phyloP scores from a whole-genome alignment of 1,139 yeast species.

The Yamadazyma blattariae region DNA sequence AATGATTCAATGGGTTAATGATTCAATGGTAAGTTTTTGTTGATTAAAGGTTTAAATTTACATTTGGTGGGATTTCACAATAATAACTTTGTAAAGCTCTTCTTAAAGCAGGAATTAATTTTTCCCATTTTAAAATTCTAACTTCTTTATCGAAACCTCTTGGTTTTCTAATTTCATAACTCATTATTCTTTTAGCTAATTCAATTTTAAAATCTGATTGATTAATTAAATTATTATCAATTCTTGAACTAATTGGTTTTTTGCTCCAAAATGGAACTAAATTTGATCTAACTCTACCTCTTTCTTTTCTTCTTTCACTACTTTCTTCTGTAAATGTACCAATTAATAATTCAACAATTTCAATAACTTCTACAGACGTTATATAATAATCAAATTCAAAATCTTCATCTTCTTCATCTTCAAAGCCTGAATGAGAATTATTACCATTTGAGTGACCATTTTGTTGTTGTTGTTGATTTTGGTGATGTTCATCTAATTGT shows the following conservation, averaged over 20 bases:
- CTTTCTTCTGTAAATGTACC: slow-evolving; percentile 48
- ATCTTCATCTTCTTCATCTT: slow-evolving; percentile 5
- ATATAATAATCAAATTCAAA: slow-evolving; percentile 47
- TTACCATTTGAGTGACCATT: slow-evolving; percentile 6
- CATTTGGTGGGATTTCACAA: slow-evolving; percentile 44
- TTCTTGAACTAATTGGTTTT: slow-evolving; percentile 54
- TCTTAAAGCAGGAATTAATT: slow-evolving; percentile 54
- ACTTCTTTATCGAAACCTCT: slow-evolving; percentile 69
- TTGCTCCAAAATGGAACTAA: slow-evolving; percentile 69
- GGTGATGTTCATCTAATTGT: slow-evolving; percentile 1
- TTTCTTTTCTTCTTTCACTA: slow-evolving; percentile 52
- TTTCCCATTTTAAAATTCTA: slow-evolving; percentile 59
- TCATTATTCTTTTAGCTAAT: slow-evolving; percentile 63
- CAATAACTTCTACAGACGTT: slow-evolving; percentile 65
- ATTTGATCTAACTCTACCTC: slow-evolving; percentile 63
- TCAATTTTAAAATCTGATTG: slow-evolving; percentile 50
- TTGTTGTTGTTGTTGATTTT: slow-evolving; percentile 6
- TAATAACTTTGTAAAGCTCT: slow-evolving; percentile 66
- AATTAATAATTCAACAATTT: slow-evolving; percentile 58
- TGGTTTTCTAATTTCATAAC: slow-evolving; percentile 61
- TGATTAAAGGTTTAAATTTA: too few species aligned
- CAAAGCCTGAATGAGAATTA: not conserved
- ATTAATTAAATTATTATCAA: slow-evolving; percentile 23
- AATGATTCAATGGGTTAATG: too few species aligned
- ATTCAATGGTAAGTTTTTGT: too few species aligned